Evolutionary conservation across 176 grass and related monocot genomes (phyloP).

Genomic region (Hordeum vulgare): MorexV3_pseudomolecules_assembly NC_058519.1:478732689-478733188

Average conservation of each 20-base stretch:
- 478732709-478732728: conserved; percentile 8
- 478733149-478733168: conserved; percentile 20
- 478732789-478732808: conserved; percentile 90
- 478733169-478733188: background rate
- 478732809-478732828: conserved; percentile 72
- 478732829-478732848: conserved; percentile 97
- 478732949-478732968: conserved; percentile 26
- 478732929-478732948: background rate
- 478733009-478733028: conserved; percentile 65
- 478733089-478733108: conserved; percentile 87
- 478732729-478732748: conserved; percentile 12
- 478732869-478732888: conserved; percentile 93
- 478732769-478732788: conserved; percentile 65
- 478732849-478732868: conserved; percentile 90
- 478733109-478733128: conserved; percentile 67
- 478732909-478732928: background rate
- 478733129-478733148: conserved; percentile 26
- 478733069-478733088: conserved; percentile 94
- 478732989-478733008: conserved; percentile 76
- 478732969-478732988: conserved; percentile 85
- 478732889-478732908: conserved; percentile 15
- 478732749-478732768: conserved; percentile 23
- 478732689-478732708: conserved; percentile 21
- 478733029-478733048: conserved; percentile 94
- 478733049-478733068: conserved; percentile 84